Conservation (phyloP, 345 rosid species). For the Mangifera indica region DNA sequence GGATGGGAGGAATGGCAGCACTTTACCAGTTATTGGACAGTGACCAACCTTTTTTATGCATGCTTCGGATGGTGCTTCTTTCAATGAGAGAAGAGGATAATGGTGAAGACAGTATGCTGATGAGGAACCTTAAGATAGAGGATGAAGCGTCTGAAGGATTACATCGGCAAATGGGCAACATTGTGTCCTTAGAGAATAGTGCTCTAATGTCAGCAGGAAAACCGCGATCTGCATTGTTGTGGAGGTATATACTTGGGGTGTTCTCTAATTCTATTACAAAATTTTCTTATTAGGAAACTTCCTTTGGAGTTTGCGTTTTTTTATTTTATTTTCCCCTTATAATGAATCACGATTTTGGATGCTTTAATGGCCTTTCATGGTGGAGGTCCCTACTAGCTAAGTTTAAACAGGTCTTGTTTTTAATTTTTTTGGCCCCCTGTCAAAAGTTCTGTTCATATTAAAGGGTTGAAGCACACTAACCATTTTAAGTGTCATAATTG, state of each 20-base stretch:
- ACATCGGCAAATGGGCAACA: constrained; percentile 41
- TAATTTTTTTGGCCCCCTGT: too few relatives aligned
- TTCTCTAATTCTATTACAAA: not conserved
- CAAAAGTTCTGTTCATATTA: not conserved
- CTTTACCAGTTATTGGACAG: constrained; percentile 95
- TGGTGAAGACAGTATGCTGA: constrained; percentile 69
- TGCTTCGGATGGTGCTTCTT: constrained; percentile 97
- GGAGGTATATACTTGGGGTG: constrained; percentile 65
- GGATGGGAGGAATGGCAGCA: constrained; percentile 99
- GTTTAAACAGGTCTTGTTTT: too few relatives aligned
- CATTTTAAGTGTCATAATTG: not conserved
- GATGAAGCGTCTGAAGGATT: constrained; percentile 50
- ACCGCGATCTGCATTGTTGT: constrained; percentile 81
- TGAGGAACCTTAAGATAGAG: constrained; percentile 58
- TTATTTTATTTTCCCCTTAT: constrained; percentile 1
- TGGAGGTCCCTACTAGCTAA: too few relatives aligned
- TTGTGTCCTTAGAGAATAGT: constrained; percentile 43
- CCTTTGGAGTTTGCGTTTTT: not conserved
- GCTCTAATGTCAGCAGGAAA: constrained; percentile 58
- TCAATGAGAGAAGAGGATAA: constrained; percentile 95
- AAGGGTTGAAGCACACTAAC: not conserved
- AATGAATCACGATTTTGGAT: constrained; percentile 3
- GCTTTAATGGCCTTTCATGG: not conserved
- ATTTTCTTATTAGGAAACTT: not conserved
- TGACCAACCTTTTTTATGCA: constrained; percentile 98